Evolutionary conservation across 805 yeast species (phyloP).

Genomic region (Nakazawaea wickerhamii): DNA sequence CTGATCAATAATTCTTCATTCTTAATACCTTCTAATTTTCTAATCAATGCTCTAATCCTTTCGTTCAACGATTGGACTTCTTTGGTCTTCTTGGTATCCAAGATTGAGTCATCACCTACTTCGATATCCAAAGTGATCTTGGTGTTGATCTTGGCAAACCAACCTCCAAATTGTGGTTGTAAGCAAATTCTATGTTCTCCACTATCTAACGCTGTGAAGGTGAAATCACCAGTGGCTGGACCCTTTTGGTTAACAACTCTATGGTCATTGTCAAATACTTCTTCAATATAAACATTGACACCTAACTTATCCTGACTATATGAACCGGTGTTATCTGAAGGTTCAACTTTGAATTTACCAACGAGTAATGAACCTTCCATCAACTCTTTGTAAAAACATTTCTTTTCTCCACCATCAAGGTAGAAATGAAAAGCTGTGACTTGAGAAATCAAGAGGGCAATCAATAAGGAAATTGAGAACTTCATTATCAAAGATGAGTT

Average conservation of each 20-base stretch:
- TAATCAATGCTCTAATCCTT: constrained; percentile 50
- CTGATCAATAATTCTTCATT: constrained; percentile 61
- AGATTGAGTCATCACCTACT: constrained; percentile 56
- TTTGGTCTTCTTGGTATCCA: constrained; percentile 57
- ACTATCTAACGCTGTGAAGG: constrained; percentile 75
- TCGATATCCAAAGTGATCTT: constrained; percentile 65
- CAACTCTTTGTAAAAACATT: constrained; percentile 54
- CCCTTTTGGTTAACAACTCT: constrained; percentile 67
- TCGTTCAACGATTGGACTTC: constrained; percentile 48
- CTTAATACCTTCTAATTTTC: constrained; percentile 52
- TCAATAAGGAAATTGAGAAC: background rate
- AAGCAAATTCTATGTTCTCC: constrained; percentile 87
- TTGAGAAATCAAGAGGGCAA: constrained; percentile 15
- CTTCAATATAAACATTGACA: constrained; percentile 30
- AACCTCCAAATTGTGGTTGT: constrained; percentile 30
- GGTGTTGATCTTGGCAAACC: constrained; percentile 43
- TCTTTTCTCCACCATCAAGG: constrained; percentile 43
- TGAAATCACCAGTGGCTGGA: constrained; percentile 56
- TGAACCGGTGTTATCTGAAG: constrained; percentile 24
- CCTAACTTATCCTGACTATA: constrained; percentile 13
- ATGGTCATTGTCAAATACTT: constrained; percentile 79
- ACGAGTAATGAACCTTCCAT: constrained; percentile 42
- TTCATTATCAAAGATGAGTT: background rate
- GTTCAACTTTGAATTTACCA: constrained; percentile 45
- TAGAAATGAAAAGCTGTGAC: constrained; percentile 43